Evolutionary conservation across 139 green algal genomes (phyloP), one percentile per base, ranked within the genome.

Genomic region (Eudorina sp.): DNA sequence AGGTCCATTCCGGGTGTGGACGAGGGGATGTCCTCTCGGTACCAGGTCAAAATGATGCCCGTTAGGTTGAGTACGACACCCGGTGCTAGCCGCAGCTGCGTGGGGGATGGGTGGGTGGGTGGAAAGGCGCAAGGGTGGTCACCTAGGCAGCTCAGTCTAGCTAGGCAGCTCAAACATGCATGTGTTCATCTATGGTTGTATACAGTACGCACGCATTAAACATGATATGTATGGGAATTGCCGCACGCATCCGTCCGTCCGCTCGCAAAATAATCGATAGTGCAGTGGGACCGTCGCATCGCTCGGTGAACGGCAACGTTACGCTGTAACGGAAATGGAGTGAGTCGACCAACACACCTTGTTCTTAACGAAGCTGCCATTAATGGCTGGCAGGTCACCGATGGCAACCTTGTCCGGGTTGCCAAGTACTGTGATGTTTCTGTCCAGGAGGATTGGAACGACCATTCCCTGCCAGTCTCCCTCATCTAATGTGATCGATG

Each of bases 1-100:
- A 72, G 62, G 62, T 72, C 62, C 3, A 72, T 72, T 19, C 62
- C 62, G 62, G 62, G 62, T 3, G 62, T 72, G 62, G 62, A 72
- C 5, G 62, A 72, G 3, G 62, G 62, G 29, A 72, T 43, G 62
- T 72, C 62, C 29, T 72, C 62, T 16, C 62, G 29, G 29, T 72
- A 72, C 62, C 62, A 21, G 8, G 62, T 72, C 62, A 72, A 7
- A 3, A 72, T 25, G 5, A 72, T 19, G n/a, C n/a, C 29, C 7
- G n/a, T 43, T 5, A 72, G 62, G 8, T 8, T 72, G 62, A 72
- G n/a, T 16, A 43, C 5, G 13, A 72, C 29, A n/a, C 62, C 62
- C 9, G 13, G 3, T 7, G 62, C 5, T n/a, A 72, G 62, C 62
- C 29, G 25, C 62, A 72, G 7, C 62, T 72, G n/a, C n/a, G 29